These are phyloP conservation scores for Helianthus tuberosus DNA, from an alignment of 129 eudicot genomes.

Conservation along the genomic window DNA sequence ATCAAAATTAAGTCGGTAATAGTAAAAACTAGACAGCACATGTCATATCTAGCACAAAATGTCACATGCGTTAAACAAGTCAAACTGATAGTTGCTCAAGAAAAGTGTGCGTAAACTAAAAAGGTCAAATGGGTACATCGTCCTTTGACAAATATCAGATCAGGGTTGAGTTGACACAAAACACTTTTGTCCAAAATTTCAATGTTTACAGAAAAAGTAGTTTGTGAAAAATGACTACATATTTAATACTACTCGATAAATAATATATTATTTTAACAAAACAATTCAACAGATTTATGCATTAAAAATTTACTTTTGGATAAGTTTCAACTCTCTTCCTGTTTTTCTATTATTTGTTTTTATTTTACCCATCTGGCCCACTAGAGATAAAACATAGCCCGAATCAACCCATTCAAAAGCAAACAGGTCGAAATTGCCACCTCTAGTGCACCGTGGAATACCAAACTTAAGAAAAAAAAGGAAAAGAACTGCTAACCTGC, in stretches of 20 bases:
- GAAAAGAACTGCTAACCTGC: constrained; percentile 48
- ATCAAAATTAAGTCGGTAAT: too few relatives aligned
- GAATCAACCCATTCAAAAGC: background rate
- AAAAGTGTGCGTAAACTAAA: background rate
- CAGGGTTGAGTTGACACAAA: background rate
- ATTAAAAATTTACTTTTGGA: background rate
- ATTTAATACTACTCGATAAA: background rate
- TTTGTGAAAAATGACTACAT: background rate
- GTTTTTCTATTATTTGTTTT: background rate
- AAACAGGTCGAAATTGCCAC: background rate
- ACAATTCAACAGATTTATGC: background rate
- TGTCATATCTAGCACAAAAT: too few relatives aligned
- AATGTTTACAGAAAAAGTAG: background rate
- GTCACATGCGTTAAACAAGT: background rate
- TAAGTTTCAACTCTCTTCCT: background rate
- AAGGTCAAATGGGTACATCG: background rate
- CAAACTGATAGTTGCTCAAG: background rate
- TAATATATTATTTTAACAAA: background rate
- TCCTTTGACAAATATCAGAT: background rate
- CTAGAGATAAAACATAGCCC: background rate
- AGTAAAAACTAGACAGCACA: too few relatives aligned
- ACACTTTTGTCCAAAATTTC: background rate
- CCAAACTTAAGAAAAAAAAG: background rate
- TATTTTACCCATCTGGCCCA: background rate
- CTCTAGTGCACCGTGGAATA: background rate